phyloP scores from a whole-genome alignment of 306 rosid genomes.

The Lathyrus sativus region DNA sequence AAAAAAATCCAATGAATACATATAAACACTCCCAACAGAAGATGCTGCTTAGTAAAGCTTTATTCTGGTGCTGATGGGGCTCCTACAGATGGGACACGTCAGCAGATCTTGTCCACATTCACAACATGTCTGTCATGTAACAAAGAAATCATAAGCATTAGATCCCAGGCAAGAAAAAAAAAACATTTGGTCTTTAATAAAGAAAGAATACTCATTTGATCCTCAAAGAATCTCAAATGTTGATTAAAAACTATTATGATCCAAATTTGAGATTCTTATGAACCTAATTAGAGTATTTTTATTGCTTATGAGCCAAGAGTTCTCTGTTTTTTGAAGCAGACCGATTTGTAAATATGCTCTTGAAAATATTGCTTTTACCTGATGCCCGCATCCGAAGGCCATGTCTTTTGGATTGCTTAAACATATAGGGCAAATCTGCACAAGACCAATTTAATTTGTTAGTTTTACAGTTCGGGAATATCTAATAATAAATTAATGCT shows the following conservation, averaged over 20 bases:
- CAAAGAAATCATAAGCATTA: constrained; percentile 25
- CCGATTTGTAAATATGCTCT: not conserved
- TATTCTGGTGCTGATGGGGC: constrained; percentile 66
- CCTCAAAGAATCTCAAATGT: too few relatives aligned
- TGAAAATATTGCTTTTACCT: constrained; percentile 50
- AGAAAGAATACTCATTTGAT: too few relatives aligned
- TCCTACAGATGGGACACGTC: constrained; percentile 89
- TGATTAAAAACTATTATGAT: not conserved
- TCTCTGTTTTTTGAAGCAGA: not conserved
- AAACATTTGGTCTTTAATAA: too few relatives aligned
- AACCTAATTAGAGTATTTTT: not conserved
- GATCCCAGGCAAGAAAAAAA: too few relatives aligned
- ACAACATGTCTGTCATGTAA: constrained; percentile 76
- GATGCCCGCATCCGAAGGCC: constrained; percentile 99
- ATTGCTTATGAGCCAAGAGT: not conserved
- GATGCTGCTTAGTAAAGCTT: constrained; percentile 64
- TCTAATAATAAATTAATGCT: constrained; percentile 2
- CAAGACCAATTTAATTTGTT: constrained; percentile 36
- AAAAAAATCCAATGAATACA: constrained; percentile 50
- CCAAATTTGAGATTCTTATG: not conserved
- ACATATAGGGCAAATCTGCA: constrained; percentile 91
- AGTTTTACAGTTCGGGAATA: not conserved
- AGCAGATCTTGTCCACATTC: constrained; percentile 76
- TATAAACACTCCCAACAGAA: not conserved
- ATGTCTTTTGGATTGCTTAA: constrained; percentile 74